Percentiles rank a stretch among this genome's conserved stretches.
phyloP scores from a whole-genome alignment of 768 basidiomycete genomes.

The Suillus luteus region DNA sequence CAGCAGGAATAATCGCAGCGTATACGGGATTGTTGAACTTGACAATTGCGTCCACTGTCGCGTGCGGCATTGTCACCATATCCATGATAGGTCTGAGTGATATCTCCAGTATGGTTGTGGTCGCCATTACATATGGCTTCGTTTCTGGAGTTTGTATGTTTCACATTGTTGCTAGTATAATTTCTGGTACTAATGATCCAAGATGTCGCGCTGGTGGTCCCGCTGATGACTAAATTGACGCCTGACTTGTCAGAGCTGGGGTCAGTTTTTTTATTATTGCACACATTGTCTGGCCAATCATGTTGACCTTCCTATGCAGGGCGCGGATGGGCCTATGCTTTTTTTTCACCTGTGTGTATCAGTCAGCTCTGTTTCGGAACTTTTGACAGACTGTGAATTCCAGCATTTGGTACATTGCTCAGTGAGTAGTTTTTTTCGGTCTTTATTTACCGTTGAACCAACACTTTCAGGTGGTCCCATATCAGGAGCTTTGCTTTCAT shows the following conservation, averaged over 20 bases:
- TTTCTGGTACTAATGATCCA: not conserved
- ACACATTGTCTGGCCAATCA: no score
- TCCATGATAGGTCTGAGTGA: conserved; percentile 44
- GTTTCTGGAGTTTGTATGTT: conserved; percentile 46
- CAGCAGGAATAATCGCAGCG: conserved; percentile 41
- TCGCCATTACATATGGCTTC: conserved; percentile 49
- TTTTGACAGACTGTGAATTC: not conserved
- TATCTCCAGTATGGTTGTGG: conserved; percentile 39
- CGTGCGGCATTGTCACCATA: conserved; percentile 43
- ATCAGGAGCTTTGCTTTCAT: conserved; percentile 54
- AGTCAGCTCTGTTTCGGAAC: not conserved
- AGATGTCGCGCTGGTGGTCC: conserved; percentile 44
- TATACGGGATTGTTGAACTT: conserved; percentile 47
- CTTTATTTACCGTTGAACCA: not conserved
- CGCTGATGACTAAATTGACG: conserved; percentile 46
- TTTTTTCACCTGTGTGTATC: conserved; percentile 39
- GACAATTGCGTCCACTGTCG: conserved; percentile 36
- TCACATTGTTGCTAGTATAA: no score
- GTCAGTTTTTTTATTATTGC: conserved; percentile 17
- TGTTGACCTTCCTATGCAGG: conserved; percentile 14
- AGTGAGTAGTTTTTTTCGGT: conserved; percentile 14
- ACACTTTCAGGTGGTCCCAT: conserved; percentile 50
- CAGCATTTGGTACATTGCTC: conserved; percentile 28
- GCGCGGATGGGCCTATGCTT: conserved; percentile 51
- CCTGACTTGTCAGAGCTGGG: conserved; percentile 54